Evolutionary conservation across 805 yeast species (phyloP).

Genomic region (Zygosaccharomyces bisporus): DNA sequence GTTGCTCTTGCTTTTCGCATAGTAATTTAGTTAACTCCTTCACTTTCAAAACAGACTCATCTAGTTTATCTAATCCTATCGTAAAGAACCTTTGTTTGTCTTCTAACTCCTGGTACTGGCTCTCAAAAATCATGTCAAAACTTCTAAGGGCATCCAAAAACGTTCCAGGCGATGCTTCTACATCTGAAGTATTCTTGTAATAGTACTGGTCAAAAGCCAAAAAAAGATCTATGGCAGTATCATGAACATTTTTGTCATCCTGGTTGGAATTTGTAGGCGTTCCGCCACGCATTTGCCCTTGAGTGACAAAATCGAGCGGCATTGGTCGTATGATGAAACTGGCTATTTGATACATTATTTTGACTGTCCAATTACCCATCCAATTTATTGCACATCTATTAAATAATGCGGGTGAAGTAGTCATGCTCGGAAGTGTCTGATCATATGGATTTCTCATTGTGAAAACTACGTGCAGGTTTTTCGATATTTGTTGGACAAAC

Average conservation of each 20-base stretch:
- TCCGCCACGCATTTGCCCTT: constrained; percentile 12
- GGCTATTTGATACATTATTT: constrained; percentile 51
- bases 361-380: constrained; percentile 79
- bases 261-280: neutral
- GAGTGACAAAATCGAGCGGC: constrained; percentile 51
- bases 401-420: constrained; percentile 82
- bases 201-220: constrained; percentile 44
- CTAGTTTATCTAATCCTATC: constrained; percentile 67
- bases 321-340: constrained; percentile 38
- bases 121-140: constrained; percentile 43
- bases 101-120: constrained; percentile 49
- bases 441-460: constrained; percentile 56
- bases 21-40: constrained; percentile 53
- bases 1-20: constrained; percentile 46
- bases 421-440: constrained; percentile 40
- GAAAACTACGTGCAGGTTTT: constrained; percentile 78
- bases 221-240: constrained; percentile 46
- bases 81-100: constrained; percentile 67
- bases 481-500: constrained; percentile 65
- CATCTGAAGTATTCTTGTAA: constrained; percentile 3
- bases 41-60: constrained; percentile 74
- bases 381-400: constrained; percentile 85
- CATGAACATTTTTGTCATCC: constrained; percentile 35
- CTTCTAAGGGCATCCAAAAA: constrained; percentile 48
- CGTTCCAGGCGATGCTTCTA: constrained; percentile 47